Evolutionary conservation across 1,284 basidiomycete genomes (phyloP).

Genomic region (Erythrobasidium hasegawianum): DNA sequence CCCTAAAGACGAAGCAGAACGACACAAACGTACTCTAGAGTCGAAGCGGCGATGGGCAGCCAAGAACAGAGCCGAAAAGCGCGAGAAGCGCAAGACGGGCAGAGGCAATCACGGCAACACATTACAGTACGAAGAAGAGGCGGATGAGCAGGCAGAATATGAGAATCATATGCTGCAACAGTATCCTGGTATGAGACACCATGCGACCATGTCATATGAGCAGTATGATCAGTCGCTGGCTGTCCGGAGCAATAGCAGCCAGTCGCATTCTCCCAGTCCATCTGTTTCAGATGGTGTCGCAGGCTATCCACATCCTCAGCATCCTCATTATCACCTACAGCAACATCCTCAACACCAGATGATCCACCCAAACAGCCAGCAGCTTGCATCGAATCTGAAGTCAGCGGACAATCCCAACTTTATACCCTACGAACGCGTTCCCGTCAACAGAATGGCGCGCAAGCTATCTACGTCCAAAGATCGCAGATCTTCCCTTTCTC

Average conservation of each 20-base stretch:
- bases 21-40: constrained; percentile 53
- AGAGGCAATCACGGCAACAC: constrained; percentile 6
- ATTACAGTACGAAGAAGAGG: constrained; percentile 1
- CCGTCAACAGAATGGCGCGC: neutral
- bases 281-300: neutral
- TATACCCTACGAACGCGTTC: constrained; percentile 3
- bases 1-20: constrained; percentile 54
- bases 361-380: neutral
- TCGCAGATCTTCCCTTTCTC: neutral
- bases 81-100: constrained; percentile 30
- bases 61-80: constrained; percentile 50
- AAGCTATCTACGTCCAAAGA: neutral
- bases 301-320: neutral
- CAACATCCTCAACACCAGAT: neutral
- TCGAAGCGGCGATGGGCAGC: constrained; percentile 56
- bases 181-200: neutral
- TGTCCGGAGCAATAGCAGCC: neutral
- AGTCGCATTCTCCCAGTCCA: neutral
- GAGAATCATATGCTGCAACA: neutral
- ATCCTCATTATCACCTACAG: neutral
- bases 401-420: neutral
- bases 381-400: neutral
- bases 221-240: neutral
- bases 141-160: neutral
- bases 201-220: neutral